These are phyloP conservation scores for Ceratobasidium sp. DNA, from an alignment of 1,284 basidiomycete species.

Conservation along the genomic window DNA sequence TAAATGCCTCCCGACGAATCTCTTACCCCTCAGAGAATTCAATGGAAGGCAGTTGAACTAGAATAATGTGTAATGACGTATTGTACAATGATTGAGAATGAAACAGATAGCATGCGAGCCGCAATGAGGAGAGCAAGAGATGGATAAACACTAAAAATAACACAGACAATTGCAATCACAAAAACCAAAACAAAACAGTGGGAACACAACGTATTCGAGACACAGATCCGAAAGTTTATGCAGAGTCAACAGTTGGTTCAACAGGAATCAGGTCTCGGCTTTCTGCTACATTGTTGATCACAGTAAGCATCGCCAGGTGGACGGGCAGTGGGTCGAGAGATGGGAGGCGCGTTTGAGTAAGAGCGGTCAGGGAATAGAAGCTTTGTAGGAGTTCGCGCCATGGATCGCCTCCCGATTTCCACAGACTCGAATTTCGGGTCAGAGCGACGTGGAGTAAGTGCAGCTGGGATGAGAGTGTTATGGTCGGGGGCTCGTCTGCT, in stretches of 20 bases:
- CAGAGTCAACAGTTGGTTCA: constrained; percentile 8
- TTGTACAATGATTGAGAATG: constrained; percentile 19
- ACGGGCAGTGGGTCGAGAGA: constrained; percentile 29
- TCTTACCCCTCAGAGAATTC: no score
- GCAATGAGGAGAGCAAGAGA: background rate
- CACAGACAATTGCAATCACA: background rate
- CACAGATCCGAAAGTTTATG: background rate
- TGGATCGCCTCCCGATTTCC: constrained; percentile 40
- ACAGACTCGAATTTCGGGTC: constrained; percentile 36
- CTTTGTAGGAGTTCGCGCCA: constrained; percentile 41
- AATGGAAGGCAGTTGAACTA: background rate
- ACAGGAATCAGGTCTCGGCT: constrained; percentile 32
- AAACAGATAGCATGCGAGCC: background rate
- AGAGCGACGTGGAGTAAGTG: constrained; percentile 27
- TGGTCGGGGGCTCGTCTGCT: constrained; percentile 10
- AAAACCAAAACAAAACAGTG: constrained; percentile 13
- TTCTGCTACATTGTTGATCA: constrained; percentile 23
- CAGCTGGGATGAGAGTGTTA: constrained; percentile 15
- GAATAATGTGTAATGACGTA: constrained; percentile 35
- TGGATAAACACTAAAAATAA: constrained; percentile 8
- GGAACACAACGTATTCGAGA: background rate
- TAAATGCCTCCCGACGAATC: no score
- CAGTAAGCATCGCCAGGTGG: constrained; percentile 28
- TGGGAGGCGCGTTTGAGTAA: constrained; percentile 25
- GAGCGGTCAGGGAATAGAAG: constrained; percentile 26